Percentiles rank a stretch among this genome's conserved stretches.
phyloP scores from a whole-genome alignment of 257 asterid species.

The Craterostigma plantagineum region DNA sequence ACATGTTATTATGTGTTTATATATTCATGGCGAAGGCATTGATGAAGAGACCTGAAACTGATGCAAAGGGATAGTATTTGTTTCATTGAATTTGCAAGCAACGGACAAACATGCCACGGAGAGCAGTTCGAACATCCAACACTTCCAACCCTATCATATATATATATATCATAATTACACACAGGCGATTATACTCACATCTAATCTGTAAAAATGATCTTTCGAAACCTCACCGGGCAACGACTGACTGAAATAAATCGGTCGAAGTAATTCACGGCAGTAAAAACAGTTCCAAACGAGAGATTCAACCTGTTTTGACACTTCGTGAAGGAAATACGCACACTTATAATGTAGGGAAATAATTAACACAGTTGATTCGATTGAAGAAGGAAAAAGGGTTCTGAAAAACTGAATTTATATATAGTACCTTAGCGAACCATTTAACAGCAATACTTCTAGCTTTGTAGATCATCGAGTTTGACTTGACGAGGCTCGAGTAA shows the following conservation, averaged over 20 bases:
- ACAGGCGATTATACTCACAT: too few species aligned
- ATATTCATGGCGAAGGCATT: background rate
- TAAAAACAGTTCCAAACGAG: conserved; percentile 28
- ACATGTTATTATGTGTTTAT: too few species aligned
- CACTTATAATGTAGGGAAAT: too few species aligned
- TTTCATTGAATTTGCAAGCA: conserved; percentile 46
- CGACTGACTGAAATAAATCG: conserved; percentile 34
- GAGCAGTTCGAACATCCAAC: conserved; percentile 46
- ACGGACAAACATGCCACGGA: conserved; percentile 49
- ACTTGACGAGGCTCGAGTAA: conserved; percentile 13
- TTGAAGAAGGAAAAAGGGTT: background rate
- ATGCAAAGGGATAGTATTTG: conserved; percentile 15
- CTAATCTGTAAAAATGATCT: too few species aligned
- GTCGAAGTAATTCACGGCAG: conserved; percentile 55
- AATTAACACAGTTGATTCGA: background rate
- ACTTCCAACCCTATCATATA: conserved; percentile 32
- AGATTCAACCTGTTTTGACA: conserved; percentile 35
- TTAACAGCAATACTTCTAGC: conserved; percentile 27
- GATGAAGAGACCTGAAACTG: conserved; percentile 38
- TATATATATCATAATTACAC: too few species aligned
- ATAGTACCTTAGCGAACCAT: conserved; percentile 45
- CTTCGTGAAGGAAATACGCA: conserved; percentile 14
- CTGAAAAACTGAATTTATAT: background rate
- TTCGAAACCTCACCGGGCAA: conserved; percentile 32
- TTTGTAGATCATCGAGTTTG: conserved; percentile 10